Percentiles rank a stretch among this genome's conserved stretches.
phyloP scores from a whole-genome alignment of 2,329 filamentous ascomycete genomes.

The Metarhizium robertsii region DNA sequence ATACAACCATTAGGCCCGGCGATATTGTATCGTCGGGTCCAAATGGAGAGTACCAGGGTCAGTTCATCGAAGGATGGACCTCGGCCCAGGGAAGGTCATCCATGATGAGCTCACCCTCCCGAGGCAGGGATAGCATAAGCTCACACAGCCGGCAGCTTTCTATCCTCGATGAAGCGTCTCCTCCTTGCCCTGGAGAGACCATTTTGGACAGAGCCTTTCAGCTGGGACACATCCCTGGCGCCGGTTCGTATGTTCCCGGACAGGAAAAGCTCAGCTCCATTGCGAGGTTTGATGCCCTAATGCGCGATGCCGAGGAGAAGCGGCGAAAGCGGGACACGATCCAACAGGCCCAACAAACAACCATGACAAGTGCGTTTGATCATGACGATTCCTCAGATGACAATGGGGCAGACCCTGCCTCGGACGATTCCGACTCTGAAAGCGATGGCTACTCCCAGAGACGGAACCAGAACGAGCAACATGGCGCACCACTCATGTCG shows the following conservation, averaged over 20 bases:
- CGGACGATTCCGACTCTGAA: slow-evolving; percentile 30
- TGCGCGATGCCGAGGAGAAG: slow-evolving; percentile 50
- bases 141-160: slow-evolving; percentile 34
- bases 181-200: slow-evolving; percentile 49
- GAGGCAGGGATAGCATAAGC: slow-evolving; percentile 44
- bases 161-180: slow-evolving; percentile 36
- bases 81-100: slow-evolving; percentile 50
- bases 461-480: slow-evolving; percentile 15
- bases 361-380: slow-evolving; percentile 41
- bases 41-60: slow-evolving; percentile 42
- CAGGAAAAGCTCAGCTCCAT: slow-evolving; percentile 57
- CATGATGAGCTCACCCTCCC: slow-evolving; percentile 45
- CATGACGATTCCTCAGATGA: slow-evolving; percentile 37
- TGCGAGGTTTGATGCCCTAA: slow-evolving; percentile 56
- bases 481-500: slow-evolving; percentile 26
- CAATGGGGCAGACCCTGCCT: slow-evolving; percentile 24
- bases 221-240: slow-evolving; percentile 52
- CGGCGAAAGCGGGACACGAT: slow-evolving; percentile 29
- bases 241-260: slow-evolving; percentile 42
- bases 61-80: slow-evolving; percentile 53
- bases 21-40: slow-evolving; percentile 50
- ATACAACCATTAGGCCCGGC: slow-evolving; percentile 40
- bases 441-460: slow-evolving; percentile 29
- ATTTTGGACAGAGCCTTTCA: slow-evolving; percentile 60
- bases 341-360: slow-evolving; percentile 21